phyloP scores from a whole-genome alignment of 2,329 filamentous ascomycete species.

The Xylariaceae sp. region DNA sequence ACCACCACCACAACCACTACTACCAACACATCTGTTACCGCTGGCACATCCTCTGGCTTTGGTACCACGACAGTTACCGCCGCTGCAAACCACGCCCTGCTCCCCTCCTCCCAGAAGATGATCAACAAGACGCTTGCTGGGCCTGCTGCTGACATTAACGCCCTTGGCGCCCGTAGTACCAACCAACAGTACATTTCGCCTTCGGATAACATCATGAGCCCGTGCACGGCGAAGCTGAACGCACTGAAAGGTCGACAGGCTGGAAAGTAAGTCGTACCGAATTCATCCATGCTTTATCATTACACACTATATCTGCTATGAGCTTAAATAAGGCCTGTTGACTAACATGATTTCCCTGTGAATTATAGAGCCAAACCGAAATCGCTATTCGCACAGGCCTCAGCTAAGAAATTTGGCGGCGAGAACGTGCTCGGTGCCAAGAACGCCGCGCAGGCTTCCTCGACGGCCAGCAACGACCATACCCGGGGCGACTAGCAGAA shows the following conservation, averaged over 20 bases:
- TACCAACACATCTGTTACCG: constrained; percentile 6
- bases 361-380: constrained; percentile 65
- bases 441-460: constrained; percentile 23
- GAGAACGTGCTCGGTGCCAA: constrained; percentile 49
- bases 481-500: constrained; percentile 1
- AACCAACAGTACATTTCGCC: constrained; percentile 74
- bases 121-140: constrained; percentile 28
- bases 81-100: constrained; percentile 25
- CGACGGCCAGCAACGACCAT: constrained; percentile 1
- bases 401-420: constrained; percentile 65
- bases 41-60: constrained; percentile 19
- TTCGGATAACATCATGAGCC: constrained; percentile 88
- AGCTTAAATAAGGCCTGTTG: neutral
- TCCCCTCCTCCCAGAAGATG: constrained; percentile 17
- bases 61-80: constrained; percentile 18
- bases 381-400: constrained; percentile 70
- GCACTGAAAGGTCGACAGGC: constrained; percentile 82
- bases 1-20: constrained; percentile 15
- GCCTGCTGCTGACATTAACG: constrained; percentile 35
- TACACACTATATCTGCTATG: neutral
- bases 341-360: constrained; percentile 16
- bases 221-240: constrained; percentile 81
- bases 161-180: constrained; percentile 40
- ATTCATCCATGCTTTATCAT: no score
- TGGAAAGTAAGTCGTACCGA: constrained; percentile 69